Conservation (phyloP, 2,329 filamentous ascomycete genomes). For the Botrytis paeoniae region DNA sequence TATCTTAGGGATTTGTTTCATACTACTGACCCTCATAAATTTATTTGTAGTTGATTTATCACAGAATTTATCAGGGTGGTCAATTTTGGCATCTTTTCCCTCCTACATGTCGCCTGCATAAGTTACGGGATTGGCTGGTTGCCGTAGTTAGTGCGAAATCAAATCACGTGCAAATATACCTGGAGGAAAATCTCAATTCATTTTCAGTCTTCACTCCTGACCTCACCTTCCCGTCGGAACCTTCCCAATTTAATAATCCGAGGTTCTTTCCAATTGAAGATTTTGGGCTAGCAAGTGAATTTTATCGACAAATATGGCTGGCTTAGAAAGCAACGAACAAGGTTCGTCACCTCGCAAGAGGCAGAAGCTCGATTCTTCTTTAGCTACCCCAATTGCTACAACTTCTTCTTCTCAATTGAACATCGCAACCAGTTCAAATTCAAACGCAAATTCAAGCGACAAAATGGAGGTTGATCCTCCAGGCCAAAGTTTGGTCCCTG, state of each 20-base stretch:
- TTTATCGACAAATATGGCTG: conserved; percentile 27
- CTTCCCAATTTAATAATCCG: background rate
- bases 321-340: conserved; percentile 17
- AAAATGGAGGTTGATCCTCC: conserved; percentile 22
- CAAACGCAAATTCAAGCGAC: conserved; percentile 3
- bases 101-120: background rate
- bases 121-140: background rate
- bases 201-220: conserved; percentile 1
- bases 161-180: background rate
- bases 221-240: conserved; percentile 6
- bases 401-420: background rate
- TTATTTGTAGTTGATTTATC: background rate
- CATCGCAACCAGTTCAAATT: background rate
- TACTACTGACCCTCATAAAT: background rate
- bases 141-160: background rate
- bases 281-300: background rate
- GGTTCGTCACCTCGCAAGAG: conserved; percentile 26
- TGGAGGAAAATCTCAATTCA: conserved; percentile 4
- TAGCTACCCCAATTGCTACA: conserved; percentile 16
- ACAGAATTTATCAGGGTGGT: background rate
- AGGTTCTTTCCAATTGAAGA: background rate
- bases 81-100: background rate
- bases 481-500: conserved; percentile 7
- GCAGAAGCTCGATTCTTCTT: conserved; percentile 24
- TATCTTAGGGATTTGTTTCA: background rate